Conservation (phyloP, 1,284 basidiomycete species). For the Neonothopanus nambi region DNA sequence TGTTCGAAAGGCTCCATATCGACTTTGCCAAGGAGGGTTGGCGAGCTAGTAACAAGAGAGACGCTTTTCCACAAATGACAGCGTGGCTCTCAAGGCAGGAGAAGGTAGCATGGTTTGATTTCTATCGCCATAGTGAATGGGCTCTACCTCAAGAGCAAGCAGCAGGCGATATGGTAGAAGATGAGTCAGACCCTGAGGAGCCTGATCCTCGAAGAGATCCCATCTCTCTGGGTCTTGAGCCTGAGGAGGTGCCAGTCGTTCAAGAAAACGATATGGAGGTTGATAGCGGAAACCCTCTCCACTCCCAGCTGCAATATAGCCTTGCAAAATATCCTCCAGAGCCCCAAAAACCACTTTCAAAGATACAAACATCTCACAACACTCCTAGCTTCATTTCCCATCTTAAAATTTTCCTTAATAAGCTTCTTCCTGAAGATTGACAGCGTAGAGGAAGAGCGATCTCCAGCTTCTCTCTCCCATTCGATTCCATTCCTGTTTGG, state of each 20-base stretch:
- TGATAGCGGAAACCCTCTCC: no score
- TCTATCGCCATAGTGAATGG: no score
- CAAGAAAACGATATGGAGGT: no score
- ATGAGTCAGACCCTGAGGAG: no score
- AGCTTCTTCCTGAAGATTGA: neutral
- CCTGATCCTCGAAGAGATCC: no score
- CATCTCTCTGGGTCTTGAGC: neutral
- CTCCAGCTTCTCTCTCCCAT: neutral
- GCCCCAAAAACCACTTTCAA: neutral
- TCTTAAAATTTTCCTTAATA: neutral
- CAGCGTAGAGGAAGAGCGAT: no score
- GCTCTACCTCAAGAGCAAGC: neutral
- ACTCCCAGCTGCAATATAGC: neutral
- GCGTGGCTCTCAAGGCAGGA: constrained; percentile 13
- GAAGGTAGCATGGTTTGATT: no score
- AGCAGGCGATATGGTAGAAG: no score
- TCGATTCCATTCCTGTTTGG: neutral
- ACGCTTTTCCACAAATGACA: constrained; percentile 17
- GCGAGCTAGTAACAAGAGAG: constrained; percentile 6
- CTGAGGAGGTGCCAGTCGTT: neutral
- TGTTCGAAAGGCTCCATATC: constrained; percentile 21
- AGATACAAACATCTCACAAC: neutral
- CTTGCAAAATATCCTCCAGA: neutral
- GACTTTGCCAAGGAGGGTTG: constrained; percentile 13
- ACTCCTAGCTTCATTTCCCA: neutral